A percentile compares a stretch with the other conserved stretches of the same genome.
These are phyloP conservation scores for Oidiodendron maius DNA, from an alignment of 495 filamentous ascomycete genomes.

Conservation along the genomic window DNA sequence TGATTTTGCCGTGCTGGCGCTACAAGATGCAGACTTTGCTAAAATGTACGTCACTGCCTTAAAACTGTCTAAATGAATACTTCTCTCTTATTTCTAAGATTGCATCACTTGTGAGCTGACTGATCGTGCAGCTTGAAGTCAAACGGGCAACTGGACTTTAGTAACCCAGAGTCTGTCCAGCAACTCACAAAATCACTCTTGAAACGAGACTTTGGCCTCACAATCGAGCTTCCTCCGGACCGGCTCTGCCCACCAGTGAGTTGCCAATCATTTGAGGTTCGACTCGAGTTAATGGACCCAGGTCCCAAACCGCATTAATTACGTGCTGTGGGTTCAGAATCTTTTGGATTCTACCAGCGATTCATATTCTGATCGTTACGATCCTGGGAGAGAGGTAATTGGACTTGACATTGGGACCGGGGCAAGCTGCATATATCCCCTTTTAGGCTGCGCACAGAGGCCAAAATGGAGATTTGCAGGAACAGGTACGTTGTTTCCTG, in stretches of 20 bases:
- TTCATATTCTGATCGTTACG: conserved; percentile 46
- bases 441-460: conserved; percentile 68
- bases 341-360: conserved; percentile 70
- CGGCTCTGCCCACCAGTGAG: conserved; percentile 86
- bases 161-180: conserved; percentile 68
- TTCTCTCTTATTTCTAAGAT: background rate
- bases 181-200: conserved; percentile 79
- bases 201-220: conserved; percentile 65
- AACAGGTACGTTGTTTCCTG: conserved; percentile 43
- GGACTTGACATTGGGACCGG: conserved; percentile 92
- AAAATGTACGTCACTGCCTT: conserved; percentile 29
- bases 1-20: conserved; percentile 54
- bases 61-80: background rate
- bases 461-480: conserved; percentile 66
- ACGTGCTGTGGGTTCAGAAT: conserved; percentile 84
- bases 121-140: conserved; percentile 37
- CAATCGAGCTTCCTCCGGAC: conserved; percentile 65
- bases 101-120: background rate
- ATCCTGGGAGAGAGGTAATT: conserved; percentile 47
- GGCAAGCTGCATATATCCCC: conserved; percentile 84
- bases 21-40: conserved; percentile 52
- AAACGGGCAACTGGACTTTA: conserved; percentile 74
- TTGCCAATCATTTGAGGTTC: background rate
- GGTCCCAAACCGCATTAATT: conserved; percentile 80
- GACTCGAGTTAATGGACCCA: conserved; percentile 18